phyloP scores from a whole-genome alignment of 306 rosid genomes.

The Trifolium subterraneum region DNA sequence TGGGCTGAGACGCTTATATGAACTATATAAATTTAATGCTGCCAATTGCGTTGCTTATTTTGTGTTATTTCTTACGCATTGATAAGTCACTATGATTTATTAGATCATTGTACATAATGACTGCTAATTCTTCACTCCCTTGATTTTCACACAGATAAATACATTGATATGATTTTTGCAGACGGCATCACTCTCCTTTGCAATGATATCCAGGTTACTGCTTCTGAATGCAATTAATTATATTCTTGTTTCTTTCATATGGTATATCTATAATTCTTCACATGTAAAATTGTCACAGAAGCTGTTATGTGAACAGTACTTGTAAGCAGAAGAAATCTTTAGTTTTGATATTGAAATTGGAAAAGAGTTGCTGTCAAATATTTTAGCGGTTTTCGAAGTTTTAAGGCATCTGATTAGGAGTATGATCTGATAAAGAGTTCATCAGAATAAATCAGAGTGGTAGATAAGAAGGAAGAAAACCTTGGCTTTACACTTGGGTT shows the following conservation, averaged over 20 bases:
- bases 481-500: slow-evolving; percentile 8
- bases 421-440: slow-evolving; percentile 16
- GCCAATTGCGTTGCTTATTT: slow-evolving; percentile 23
- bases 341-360: slow-evolving; percentile 13
- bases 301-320: slow-evolving; percentile 10
- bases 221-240: slow-evolving; percentile 37
- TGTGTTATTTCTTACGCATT: slow-evolving; percentile 4
- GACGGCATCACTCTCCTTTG: slow-evolving; percentile 96
- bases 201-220: slow-evolving; percentile 84
- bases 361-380: slow-evolving; percentile 4
- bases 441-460: slow-evolving; percentile 17
- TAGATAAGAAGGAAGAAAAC: slow-evolving; percentile 19
- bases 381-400: slow-evolving; percentile 27
- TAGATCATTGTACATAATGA: slow-evolving; percentile 24
- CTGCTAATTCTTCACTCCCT: slow-evolving; percentile 36
- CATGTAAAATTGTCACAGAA: neutral
- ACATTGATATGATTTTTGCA: slow-evolving; percentile 82
- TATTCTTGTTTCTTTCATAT: slow-evolving; percentile 6
- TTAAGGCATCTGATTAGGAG: slow-evolving; percentile 6
- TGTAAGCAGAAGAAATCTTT: neutral
- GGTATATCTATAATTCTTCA: neutral
- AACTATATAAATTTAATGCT: neutral
- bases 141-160: slow-evolving; percentile 64
- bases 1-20: neutral
- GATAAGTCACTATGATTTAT: slow-evolving; percentile 27